Evolutionary conservation across 2,329 filamentous ascomycete genomes (phyloP), one percentile per base, ranked within the genome.

Genomic region (Dothiorella sarmentorum): DNA sequence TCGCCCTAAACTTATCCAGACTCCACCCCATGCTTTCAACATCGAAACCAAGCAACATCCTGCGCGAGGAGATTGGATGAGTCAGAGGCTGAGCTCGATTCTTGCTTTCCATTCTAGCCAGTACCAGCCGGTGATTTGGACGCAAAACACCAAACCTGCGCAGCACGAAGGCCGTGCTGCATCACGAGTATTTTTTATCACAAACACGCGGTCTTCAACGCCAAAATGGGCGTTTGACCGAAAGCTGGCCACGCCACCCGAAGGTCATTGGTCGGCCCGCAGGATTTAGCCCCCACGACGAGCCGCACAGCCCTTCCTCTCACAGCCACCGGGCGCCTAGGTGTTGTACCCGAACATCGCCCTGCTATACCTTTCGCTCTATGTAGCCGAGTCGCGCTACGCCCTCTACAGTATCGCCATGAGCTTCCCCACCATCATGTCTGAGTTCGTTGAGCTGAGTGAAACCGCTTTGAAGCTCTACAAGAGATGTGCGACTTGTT

Each of bases 391-490:
- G 9, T 31, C 10, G 10, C 29, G 29, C 29, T 31, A 10, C 29
- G 10, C 10, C 29, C 29, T 31, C 29, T 10, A 17, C n/a, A 7
- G 13, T n/a, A 7, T 37, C 5, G 33, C 3, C 33, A 37, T 37
- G 33, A 15, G 13, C 10, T 37, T 37, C 33, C 33, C 33, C 10
- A 37, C 33, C 15, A 7, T 15, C 10, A 6, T 17, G 33, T 37
- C 33, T 17, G 33, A 37, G 33, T 66, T 70, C 56, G 67, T 65
- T 4, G 56, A 69, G 7, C 59, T 60, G n/a, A 61, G 69, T 38
- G 65, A 65, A 15, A 66, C 69, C 51, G 53, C 68, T n/a, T 35
- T 69, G 24, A 68, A 66, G 62, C 33, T 70, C 20, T 65, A 63
- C 18, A 67, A 69, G 42, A 40, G 66, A 27, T 67, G 66, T 26